phyloP scores from a whole-genome alignment of 2,329 filamentous ascomycete genomes.

The Triangularia verruculosa region DNA sequence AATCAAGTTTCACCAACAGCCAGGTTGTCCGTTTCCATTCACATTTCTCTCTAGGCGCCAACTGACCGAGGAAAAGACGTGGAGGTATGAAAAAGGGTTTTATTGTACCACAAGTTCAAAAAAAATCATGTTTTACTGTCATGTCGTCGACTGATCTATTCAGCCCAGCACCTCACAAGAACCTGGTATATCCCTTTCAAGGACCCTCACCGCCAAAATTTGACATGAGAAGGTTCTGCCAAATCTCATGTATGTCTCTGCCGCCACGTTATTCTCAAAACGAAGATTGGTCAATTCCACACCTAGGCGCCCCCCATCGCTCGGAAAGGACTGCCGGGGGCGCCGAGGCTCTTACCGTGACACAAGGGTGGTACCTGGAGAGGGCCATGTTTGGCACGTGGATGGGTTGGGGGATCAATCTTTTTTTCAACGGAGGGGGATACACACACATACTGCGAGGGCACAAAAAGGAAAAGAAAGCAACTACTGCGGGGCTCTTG shows the following conservation, averaged over 20 bases:
- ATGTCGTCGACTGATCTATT: neutral
- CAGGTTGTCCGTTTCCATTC: neutral
- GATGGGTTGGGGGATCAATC: neutral
- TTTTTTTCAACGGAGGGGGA: neutral
- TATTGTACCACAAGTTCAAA: neutral
- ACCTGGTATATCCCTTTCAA: neutral
- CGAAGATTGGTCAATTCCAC: neutral
- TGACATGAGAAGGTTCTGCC: neutral
- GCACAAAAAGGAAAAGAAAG: neutral
- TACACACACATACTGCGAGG: neutral
- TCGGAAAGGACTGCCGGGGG: neutral
- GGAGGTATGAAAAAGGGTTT: neutral
- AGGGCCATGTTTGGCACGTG: neutral
- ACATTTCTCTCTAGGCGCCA: neutral
- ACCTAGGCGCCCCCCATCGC: neutral
- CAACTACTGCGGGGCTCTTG: neutral
- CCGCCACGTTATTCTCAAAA: neutral
- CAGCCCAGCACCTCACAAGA: neutral
- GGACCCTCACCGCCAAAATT: neutral
- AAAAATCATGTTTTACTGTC: neutral
- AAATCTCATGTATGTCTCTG: neutral
- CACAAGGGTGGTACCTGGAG: neutral
- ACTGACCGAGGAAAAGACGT: neutral
- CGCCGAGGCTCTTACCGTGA: neutral
- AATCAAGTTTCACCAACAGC: neutral